phyloP scores from a whole-genome alignment of 139 green algal genomes.

The Zygnema cylindricum region DNA sequence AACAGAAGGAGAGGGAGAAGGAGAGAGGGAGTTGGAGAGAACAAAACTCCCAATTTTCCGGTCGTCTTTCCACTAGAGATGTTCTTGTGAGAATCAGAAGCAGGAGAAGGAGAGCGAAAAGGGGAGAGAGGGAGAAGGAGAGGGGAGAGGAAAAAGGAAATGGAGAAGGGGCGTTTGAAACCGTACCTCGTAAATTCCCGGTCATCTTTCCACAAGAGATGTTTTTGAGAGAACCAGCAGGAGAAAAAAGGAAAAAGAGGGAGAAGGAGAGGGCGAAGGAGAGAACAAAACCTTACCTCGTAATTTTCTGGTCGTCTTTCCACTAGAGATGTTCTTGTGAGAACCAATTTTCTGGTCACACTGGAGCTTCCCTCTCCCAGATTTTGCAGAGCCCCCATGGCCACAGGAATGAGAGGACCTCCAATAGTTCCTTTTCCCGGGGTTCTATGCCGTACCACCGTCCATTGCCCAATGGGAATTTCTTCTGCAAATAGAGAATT shows the following conservation, averaged over 20 bases:
- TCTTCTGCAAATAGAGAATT: not conserved
- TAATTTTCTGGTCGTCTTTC: constrained; percentile 51
- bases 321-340: constrained; percentile 46
- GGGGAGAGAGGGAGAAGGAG: too few species aligned
- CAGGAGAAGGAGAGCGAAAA: too few species aligned
- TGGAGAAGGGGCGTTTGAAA: constrained; percentile 4
- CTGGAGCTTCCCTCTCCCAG: constrained; percentile 2
- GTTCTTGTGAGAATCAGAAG: too few species aligned
- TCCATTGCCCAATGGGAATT: not conserved
- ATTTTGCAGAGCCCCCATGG: not conserved
- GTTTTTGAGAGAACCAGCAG: not conserved
- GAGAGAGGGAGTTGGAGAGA: too few species aligned
- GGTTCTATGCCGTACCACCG: constrained; percentile 8
- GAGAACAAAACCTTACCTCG: constrained; percentile 29
- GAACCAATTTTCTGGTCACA: constrained; percentile 45
- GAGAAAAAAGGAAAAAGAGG: not conserved
- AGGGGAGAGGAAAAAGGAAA: not conserved
- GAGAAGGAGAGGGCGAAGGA: not conserved
- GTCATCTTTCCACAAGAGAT: not conserved
- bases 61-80: too few species aligned
- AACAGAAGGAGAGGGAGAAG: too few species aligned
- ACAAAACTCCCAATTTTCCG: too few species aligned
- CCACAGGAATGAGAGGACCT: not conserved
- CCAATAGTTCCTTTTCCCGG: not conserved
- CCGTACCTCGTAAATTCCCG: not conserved